A percentile compares a stretch with the other conserved stretches of the same genome.
phyloP scores from a whole-genome alignment of 2,329 filamentous ascomycete species.

The Metarhizium anisopliae region DNA sequence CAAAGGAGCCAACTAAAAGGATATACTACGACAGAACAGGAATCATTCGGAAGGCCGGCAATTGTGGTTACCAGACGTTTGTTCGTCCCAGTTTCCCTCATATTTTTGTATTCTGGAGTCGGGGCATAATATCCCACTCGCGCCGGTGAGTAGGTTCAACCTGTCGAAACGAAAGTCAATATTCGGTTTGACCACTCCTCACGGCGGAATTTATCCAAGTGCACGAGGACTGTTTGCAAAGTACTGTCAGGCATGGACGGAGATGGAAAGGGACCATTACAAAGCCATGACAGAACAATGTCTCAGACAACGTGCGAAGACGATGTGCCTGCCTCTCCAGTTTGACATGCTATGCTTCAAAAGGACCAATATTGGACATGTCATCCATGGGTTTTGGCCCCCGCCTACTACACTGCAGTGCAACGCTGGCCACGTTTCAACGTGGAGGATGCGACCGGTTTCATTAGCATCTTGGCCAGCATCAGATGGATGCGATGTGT shows the following conservation, averaged over 20 bases:
- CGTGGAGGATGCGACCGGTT: background rate
- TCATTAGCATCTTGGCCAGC: background rate
- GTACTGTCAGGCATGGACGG: background rate
- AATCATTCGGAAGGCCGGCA: too few species aligned
- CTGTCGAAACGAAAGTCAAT: too few species aligned
- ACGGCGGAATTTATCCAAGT: too few species aligned
- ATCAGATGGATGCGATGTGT: too few species aligned
- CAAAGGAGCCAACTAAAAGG: too few species aligned
- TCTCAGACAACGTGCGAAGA: background rate
- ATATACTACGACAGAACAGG: too few species aligned
- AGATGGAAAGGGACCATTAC: background rate
- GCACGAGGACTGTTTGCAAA: too few species aligned
- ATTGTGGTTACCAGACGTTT: background rate
- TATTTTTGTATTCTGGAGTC: too few species aligned
- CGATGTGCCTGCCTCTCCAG: background rate
- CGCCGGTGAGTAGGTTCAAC: too few species aligned
- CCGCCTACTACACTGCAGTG: slow-evolving; percentile 4
- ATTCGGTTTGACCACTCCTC: too few species aligned
- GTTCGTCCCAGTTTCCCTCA: background rate
- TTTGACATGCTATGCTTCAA: background rate
- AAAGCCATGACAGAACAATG: background rate
- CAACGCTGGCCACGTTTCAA: slow-evolving; percentile 10
- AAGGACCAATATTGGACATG: background rate
- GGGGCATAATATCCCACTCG: too few species aligned
- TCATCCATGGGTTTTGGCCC: background rate